Evolutionary conservation across 306 rosid species (phyloP).

Genomic region (Boehmeria nivea): DNA sequence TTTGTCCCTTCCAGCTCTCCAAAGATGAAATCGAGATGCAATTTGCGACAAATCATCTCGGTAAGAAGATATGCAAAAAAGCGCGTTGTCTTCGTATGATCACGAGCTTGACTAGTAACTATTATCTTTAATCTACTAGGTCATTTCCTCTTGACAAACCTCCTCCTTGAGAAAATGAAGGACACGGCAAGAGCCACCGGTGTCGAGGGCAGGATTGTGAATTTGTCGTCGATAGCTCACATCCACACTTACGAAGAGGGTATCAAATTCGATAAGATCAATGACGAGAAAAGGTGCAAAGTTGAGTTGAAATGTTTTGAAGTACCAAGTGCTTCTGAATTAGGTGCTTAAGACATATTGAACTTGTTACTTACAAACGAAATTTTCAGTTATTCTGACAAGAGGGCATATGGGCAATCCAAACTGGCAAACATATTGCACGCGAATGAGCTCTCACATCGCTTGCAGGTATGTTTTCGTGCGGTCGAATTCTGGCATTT

Average conservation of each 20-base stretch:
- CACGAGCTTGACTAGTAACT: neutral
- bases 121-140: slow-evolving; percentile 33
- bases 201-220: slow-evolving; percentile 85
- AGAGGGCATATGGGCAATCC: slow-evolving; percentile 89
- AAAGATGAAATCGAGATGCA: slow-evolving; percentile 83
- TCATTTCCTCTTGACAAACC: slow-evolving; percentile 74
- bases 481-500: too few species aligned
- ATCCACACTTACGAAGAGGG: slow-evolving; percentile 52
- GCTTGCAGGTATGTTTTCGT: slow-evolving; percentile 40
- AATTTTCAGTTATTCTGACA: slow-evolving; percentile 64
- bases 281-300: slow-evolving; percentile 49
- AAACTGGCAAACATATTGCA: slow-evolving; percentile 81
- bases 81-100: too few species aligned
- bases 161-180: slow-evolving; percentile 76
- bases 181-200: slow-evolving; percentile 61
- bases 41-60: slow-evolving; percentile 82
- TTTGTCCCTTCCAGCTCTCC: slow-evolving; percentile 71
- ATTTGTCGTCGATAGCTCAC: slow-evolving; percentile 83
- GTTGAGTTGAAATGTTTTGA: neutral
- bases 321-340: too few species aligned
- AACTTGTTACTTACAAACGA: neutral
- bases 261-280: slow-evolving; percentile 59
- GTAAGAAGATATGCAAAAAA: slow-evolving; percentile 17
- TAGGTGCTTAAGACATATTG: neutral
- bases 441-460: slow-evolving; percentile 70